A percentile compares a stretch with the other conserved stretches of the same genome.
phyloP scores from a whole-genome alignment of 2,329 filamentous ascomycete genomes.

The Rachicladosporium sp. region DNA sequence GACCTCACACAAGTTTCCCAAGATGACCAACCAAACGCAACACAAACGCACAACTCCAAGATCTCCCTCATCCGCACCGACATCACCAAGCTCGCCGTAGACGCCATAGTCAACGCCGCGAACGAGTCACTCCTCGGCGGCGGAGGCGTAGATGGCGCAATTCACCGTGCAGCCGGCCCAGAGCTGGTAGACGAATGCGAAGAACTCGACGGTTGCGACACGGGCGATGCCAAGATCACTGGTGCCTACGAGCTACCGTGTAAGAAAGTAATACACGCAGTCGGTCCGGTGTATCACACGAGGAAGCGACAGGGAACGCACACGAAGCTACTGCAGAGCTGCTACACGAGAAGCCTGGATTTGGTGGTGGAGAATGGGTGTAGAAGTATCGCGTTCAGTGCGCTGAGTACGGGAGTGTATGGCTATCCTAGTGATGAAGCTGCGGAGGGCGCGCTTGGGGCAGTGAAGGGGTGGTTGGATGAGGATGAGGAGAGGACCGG shows the following conservation, averaged over 20 bases:
- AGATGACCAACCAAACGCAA: constrained; percentile 28
- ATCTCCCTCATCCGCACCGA: constrained; percentile 62
- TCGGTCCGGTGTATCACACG: constrained; percentile 63
- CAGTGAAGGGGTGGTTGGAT: constrained; percentile 44
- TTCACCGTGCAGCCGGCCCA: constrained; percentile 70
- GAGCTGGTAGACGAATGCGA: constrained; percentile 57
- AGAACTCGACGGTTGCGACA: constrained; percentile 59
- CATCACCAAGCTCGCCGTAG: constrained; percentile 66
- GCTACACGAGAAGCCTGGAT: constrained; percentile 61
- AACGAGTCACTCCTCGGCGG: constrained; percentile 69
- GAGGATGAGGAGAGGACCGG: constrained; percentile 26
- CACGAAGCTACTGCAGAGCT: constrained; percentile 38
- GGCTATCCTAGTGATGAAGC: constrained; percentile 69
- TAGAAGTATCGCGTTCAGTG: constrained; percentile 67
- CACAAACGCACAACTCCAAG: constrained; percentile 49
- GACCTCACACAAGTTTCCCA: constrained; percentile 27
- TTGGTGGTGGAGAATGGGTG: constrained; percentile 57
- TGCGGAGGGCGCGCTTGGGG: constrained; percentile 56
- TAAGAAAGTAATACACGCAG: constrained; percentile 74
- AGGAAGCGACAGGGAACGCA: constrained; percentile 27
- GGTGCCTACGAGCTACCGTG: constrained; percentile 63
- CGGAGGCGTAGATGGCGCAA: constrained; percentile 68
- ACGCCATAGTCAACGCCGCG: constrained; percentile 87
- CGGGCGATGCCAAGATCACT: constrained; percentile 75
- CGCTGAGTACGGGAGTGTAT: constrained; percentile 80